Evolutionary conservation across 176 grass and related monocot genomes (phyloP).

Genomic region (Tillandsia fasciculata): DNA sequence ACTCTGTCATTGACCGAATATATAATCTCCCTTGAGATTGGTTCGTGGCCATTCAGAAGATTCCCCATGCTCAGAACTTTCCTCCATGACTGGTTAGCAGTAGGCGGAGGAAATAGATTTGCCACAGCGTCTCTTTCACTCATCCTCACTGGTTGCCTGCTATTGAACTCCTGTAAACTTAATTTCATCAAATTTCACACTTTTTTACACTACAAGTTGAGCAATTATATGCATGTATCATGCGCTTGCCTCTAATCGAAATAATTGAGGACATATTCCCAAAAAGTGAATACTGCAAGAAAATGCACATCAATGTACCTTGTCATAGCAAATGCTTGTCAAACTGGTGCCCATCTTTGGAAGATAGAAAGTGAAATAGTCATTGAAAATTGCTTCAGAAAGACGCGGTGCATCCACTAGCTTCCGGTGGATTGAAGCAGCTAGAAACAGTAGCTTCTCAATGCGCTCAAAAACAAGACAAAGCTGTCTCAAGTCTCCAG

Average conservation of each 20-base stretch:
- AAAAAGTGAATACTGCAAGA: background rate
- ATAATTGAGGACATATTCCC: background rate
- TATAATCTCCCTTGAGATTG: constrained; percentile 71
- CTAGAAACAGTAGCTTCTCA: constrained; percentile 85
- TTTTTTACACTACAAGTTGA: constrained; percentile 2
- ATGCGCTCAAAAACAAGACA: constrained; percentile 81
- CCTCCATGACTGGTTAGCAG: constrained; percentile 86
- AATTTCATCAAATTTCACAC: too few species aligned
- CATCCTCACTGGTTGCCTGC: constrained; percentile 54
- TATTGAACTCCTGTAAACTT: constrained; percentile 50
- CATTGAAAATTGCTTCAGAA: constrained; percentile 60
- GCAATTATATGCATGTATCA: background rate
- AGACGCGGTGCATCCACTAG: constrained; percentile 52
- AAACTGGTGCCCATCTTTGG: constrained; percentile 83
- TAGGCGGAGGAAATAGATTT: constrained; percentile 74
- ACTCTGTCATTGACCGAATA: constrained; percentile 65
- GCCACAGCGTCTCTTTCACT: constrained; percentile 62
- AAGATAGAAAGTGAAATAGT: constrained; percentile 84
- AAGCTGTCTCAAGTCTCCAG: constrained; percentile 71
- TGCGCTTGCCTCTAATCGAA: background rate
- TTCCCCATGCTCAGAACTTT: constrained; percentile 99
- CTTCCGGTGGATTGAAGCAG: constrained; percentile 68
- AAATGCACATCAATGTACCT: constrained; percentile 41
- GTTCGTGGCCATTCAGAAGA: constrained; percentile 95
- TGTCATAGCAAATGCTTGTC: constrained; percentile 74